Base-by-base conservation (phyloP, 148 eudicot genomes). In the Selenicereus undatus region DNA sequence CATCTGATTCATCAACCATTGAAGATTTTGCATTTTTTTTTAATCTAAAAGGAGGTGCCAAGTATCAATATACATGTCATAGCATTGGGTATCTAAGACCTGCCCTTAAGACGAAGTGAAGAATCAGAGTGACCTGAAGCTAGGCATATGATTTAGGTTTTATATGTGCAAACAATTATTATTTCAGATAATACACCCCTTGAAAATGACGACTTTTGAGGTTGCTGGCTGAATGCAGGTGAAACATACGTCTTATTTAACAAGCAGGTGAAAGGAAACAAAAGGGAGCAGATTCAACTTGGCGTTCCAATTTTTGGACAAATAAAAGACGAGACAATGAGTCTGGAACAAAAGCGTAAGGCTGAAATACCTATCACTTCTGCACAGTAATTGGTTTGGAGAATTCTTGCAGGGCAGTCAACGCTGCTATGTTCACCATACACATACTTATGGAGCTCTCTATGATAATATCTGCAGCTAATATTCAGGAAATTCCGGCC, bases 271-370 rank as follows among this genome's bases (percentile, higher is more conserved):
- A 96, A 92, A 87, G 92, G 91, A 27, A 96, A 88, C 83, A 93
- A 92, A 85, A 91, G 97, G 89, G 98, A 96, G 85, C 90, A 93
- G 80, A 90, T 96, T 87, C 98, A 96, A 85, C 89, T 96, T 45
- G 99, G 99, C 22, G 87, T 89, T 83, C 97, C 98, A 22, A 86
- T 93, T 74, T 96, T 96, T 72, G 95, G 90, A 76, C 90, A 86
- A 27, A 81, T 89, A 43, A 87, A 92, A 86, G 92, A 92, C 24
- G 95, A 91, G 65, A 82, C 86, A 75, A 78, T 82, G 30, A 81
- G 79, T 79, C 84, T 86, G 20, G 75, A 81, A 42, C 90, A 86
- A 27, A 89, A 88, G 86, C 79, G 98, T 93, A 88, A 86, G 92
- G 30, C 24, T 58, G 22, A 54, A 75, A 45, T 62, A 60, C 36